Percentiles rank a stretch among this genome's conserved stretches.
These are phyloP conservation scores for Apophysomyces sp. DNA, from an alignment of 371 early-diverging fungal species.

Conservation along the genomic window DNA sequence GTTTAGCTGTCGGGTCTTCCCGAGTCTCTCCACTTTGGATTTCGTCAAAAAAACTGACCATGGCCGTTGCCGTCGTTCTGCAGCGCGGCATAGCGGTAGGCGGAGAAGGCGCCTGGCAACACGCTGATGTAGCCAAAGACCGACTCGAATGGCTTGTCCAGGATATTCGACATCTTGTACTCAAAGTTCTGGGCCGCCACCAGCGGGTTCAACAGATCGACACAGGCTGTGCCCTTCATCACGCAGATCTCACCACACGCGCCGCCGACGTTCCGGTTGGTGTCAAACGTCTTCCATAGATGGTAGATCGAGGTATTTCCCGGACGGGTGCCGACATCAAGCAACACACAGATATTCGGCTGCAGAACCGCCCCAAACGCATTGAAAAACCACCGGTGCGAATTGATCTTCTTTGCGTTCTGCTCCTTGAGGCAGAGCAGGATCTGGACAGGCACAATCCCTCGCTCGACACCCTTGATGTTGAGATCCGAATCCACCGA, in stretches of 20 bases:
- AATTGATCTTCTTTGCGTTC: constrained; percentile 80
- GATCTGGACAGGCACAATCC: constrained; percentile 79
- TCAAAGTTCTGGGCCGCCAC: constrained; percentile 82
- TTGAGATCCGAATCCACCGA: constrained; percentile 74
- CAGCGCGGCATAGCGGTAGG: constrained; percentile 79
- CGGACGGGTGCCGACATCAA: constrained; percentile 87
- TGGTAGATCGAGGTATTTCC: constrained; percentile 70
- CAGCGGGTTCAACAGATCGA: constrained; percentile 69
- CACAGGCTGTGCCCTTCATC: constrained; percentile 63
- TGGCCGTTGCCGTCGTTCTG: constrained; percentile 58
- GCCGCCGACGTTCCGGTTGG: constrained; percentile 69
- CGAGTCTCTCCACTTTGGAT: constrained; percentile 79
- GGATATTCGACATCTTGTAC: constrained; percentile 85
- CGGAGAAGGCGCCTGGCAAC: constrained; percentile 86
- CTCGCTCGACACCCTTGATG: constrained; percentile 63
- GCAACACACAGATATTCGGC: constrained; percentile 76
- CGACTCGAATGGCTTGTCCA: constrained; percentile 86
- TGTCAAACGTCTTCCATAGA: constrained; percentile 79
- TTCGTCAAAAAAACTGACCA: constrained; percentile 77
- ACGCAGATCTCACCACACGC: constrained; percentile 89
- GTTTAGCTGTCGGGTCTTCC: too few relatives aligned
- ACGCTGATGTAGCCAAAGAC: constrained; percentile 88
- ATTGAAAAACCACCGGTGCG: constrained; percentile 91
- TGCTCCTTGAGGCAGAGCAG: constrained; percentile 80
- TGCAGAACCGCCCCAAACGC: constrained; percentile 75